Evolutionary conservation across 306 rosid species (phyloP).

Genomic region (Cicer chorassanicum): DNA sequence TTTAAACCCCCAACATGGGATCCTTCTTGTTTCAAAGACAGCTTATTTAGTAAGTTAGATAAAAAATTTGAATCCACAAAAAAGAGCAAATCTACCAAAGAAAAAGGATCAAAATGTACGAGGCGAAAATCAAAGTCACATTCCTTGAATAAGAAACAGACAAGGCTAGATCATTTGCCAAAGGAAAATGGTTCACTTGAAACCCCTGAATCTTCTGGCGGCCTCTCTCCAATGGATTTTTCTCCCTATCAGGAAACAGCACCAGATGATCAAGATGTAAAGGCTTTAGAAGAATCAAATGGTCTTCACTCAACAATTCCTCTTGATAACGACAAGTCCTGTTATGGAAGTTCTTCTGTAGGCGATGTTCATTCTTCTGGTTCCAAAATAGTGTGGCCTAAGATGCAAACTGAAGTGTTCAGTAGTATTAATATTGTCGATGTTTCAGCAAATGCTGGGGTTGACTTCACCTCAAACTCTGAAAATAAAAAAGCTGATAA

Average conservation of each 20-base stretch:
- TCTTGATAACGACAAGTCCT: conserved; percentile 10
- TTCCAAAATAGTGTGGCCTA: conserved; percentile 50
- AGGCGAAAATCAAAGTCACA: conserved; percentile 61
- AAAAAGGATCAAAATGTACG: conserved; percentile 57
- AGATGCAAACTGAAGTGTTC: conserved; percentile 49
- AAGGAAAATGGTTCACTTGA: conserved; percentile 54
- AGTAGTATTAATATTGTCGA: conserved; percentile 41
- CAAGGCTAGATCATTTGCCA: conserved; percentile 47
- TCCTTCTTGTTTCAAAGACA: conserved; percentile 71
- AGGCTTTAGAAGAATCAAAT: conserved; percentile 47
- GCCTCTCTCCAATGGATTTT: conserved; percentile 86
- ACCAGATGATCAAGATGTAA: conserved; percentile 51
- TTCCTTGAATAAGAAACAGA: conserved; percentile 54
- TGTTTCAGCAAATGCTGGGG: conserved; percentile 48
- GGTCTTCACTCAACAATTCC: conserved; percentile 46
- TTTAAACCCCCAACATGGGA: conserved; percentile 65
- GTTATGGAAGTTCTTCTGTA: conserved; percentile 37
- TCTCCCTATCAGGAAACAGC: conserved; percentile 77
- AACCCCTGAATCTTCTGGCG: conserved; percentile 62
- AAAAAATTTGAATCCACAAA: conserved; percentile 42
- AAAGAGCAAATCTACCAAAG: conserved; percentile 61
- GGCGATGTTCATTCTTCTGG: conserved; percentile 44
- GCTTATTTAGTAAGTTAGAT: conserved; percentile 60
- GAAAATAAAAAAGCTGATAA: conserved; percentile 50
- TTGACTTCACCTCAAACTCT: conserved; percentile 46